Conservation (phyloP, 1,284 basidiomycete species). For the Ceratobasidium sp. region DNA sequence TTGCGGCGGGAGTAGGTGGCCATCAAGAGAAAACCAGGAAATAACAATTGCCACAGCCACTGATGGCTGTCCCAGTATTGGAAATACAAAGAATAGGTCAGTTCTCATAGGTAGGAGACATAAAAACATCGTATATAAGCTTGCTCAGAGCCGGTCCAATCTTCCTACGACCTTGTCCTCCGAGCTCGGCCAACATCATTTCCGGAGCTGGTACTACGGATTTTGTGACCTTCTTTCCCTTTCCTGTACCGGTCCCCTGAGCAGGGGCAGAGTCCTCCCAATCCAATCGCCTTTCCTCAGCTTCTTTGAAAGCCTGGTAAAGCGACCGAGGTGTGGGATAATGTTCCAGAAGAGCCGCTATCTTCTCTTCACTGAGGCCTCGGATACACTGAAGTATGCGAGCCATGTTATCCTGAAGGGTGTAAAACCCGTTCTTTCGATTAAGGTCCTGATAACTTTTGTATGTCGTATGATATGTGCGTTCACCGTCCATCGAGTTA, state of each 20-base stretch:
- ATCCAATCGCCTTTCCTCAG: conserved; percentile 41
- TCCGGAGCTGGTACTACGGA: conserved; percentile 47
- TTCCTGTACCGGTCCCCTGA: conserved; percentile 18
- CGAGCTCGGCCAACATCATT: conserved; percentile 50
- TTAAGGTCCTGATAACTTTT: conserved; percentile 57
- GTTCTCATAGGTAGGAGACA: conserved; percentile 5
- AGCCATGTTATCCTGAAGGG: conserved; percentile 55
- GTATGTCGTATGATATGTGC: conserved; percentile 54
- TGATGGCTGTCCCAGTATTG: neutral
- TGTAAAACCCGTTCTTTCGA: conserved; percentile 55
- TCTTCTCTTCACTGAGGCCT: conserved; percentile 60
- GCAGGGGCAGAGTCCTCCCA: neutral
- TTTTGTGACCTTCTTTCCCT: conserved; percentile 41
- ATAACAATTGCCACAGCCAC: conserved; percentile 15
- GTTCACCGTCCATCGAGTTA: conserved; percentile 47
- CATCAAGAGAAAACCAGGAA: neutral
- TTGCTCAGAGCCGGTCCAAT: conserved; percentile 53
- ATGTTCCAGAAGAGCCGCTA: conserved; percentile 53
- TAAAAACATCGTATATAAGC: conserved; percentile 50
- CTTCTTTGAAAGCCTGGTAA: conserved; percentile 51
- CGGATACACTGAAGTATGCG: conserved; percentile 59
- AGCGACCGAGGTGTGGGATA: conserved; percentile 57
- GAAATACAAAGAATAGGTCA: conserved; percentile 23
- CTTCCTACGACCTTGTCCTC: conserved; percentile 51
- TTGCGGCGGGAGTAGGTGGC: conserved; percentile 13